phyloP scores from a whole-genome alignment of 345 rosid genomes.

The Brassica cretica region DNA sequence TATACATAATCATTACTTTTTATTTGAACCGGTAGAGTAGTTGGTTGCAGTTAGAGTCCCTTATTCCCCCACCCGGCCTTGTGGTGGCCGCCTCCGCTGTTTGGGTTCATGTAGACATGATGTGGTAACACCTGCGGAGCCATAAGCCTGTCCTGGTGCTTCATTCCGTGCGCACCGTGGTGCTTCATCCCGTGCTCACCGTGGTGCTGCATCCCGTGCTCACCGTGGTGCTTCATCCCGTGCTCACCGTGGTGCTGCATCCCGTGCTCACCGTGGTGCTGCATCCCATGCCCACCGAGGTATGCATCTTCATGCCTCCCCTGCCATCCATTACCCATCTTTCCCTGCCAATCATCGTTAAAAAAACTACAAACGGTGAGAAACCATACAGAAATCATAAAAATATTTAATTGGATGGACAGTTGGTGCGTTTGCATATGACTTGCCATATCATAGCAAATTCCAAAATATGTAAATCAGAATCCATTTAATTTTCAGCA shows the following conservation, averaged over 20 bases:
- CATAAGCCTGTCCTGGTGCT: conserved; percentile 28
- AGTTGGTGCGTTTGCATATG: not conserved
- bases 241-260: conserved; percentile 4
- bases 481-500: not conserved
- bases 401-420: not conserved
- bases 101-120: conserved; percentile 23
- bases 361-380: not conserved
- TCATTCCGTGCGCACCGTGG: not conserved
- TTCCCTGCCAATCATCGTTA: conserved; percentile 9
- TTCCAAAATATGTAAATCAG: not conserved
- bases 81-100: not conserved
- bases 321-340: conserved; percentile 30
- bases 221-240: conserved; percentile 8
- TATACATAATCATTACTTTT: conserved; percentile 21
- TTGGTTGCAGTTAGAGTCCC: conserved; percentile 23
- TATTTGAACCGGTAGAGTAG: not conserved
- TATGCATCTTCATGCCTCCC: conserved; percentile 7
- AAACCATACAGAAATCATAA: not conserved
- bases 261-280: not conserved
- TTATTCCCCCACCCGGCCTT: conserved; percentile 25
- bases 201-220: not conserved
- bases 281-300: not conserved
- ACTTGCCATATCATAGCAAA: not conserved
- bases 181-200: not conserved
- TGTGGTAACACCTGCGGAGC: conserved; percentile 23